Evolutionary conservation across 495 filamentous ascomycete species (phyloP).

Genomic region (Chaetomium fimeti): DNA sequence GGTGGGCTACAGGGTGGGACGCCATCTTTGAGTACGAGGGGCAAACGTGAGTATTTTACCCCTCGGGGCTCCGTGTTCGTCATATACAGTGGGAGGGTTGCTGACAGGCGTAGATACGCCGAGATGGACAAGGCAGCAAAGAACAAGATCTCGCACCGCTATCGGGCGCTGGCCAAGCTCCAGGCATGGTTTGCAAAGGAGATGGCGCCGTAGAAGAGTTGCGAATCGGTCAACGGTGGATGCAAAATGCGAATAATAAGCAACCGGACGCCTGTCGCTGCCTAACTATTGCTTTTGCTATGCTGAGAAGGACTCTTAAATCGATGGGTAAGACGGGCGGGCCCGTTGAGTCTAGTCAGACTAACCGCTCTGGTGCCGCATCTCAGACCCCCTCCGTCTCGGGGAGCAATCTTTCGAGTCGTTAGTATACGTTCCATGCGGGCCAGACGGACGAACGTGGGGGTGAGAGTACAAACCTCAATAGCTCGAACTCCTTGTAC

Average conservation of each 20-base stretch:
- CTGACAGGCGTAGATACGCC: conserved; percentile 58
- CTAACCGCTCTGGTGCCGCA: not conserved
- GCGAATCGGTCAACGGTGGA: not conserved
- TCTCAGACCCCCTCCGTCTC: not conserved
- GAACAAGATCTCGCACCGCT: conserved; percentile 90
- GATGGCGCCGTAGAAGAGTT: conserved; percentile 29
- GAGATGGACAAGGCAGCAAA: conserved; percentile 94
- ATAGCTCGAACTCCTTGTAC: conserved; percentile 73
- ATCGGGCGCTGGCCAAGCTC: conserved; percentile 78
- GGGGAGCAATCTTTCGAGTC: not conserved
- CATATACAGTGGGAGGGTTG: not conserved
- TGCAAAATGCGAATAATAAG: not conserved
- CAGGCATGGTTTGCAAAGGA: conserved; percentile 73
- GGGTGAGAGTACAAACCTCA: conserved; percentile 56
- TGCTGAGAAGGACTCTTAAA: not conserved
- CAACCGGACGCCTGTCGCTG: not conserved
- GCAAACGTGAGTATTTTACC: conserved; percentile 63
- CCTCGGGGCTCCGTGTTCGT: not conserved
- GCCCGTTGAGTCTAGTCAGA: not conserved
- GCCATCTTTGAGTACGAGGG: conserved; percentile 94
- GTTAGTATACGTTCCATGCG: not conserved
- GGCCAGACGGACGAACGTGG: not conserved
- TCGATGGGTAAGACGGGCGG: not conserved
- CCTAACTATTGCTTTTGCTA: not conserved
- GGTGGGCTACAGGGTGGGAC: conserved; percentile 71